phyloP scores from a whole-genome alignment of 2,329 filamentous ascomycete genomes.

The Cadophora luteo-olivacea region DNA sequence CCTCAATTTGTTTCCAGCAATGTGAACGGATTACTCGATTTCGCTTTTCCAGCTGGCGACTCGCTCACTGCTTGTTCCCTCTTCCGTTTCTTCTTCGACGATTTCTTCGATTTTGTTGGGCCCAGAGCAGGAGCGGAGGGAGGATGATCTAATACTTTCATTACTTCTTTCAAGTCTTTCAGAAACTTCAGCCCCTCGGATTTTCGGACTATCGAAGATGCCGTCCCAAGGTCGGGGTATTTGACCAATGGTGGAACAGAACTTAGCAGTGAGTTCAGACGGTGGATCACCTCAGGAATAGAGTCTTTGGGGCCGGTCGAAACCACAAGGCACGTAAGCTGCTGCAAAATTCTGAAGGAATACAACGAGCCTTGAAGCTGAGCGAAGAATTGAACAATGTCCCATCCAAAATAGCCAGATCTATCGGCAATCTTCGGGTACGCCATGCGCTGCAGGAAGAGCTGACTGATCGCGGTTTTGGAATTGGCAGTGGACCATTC shows the following conservation, averaged over 20 bases:
- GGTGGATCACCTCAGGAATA: slow-evolving; percentile 24
- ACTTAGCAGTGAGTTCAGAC: slow-evolving; percentile 32
- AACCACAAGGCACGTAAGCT: slow-evolving; percentile 38
- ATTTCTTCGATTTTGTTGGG: slow-evolving; percentile 7
- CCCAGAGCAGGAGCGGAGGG: slow-evolving; percentile 22
- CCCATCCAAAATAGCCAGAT: slow-evolving; percentile 38
- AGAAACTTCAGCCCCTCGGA: not conserved
- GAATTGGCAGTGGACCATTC: slow-evolving; percentile 37
- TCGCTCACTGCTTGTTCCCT: slow-evolving; percentile 17
- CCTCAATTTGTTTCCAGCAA: slow-evolving; percentile 33
- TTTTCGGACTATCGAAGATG: slow-evolving; percentile 25
- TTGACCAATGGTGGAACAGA: slow-evolving; percentile 36
- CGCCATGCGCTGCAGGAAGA: slow-evolving; percentile 27
- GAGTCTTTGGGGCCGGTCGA: not conserved
- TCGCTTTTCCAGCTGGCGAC: slow-evolving; percentile 7
- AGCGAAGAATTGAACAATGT: slow-evolving; percentile 42
- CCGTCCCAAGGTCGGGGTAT: slow-evolving; percentile 27
- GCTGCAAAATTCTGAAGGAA: slow-evolving; percentile 44
- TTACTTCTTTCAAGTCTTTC: slow-evolving; percentile 18
- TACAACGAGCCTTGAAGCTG: slow-evolving; percentile 44
- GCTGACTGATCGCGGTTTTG: slow-evolving; percentile 33
- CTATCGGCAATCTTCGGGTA: slow-evolving; percentile 12
- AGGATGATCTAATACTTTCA: slow-evolving; percentile 25
- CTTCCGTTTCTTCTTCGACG: slow-evolving; percentile 37
- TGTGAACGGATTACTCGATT: slow-evolving; percentile 37